Percentiles rank a stretch among this genome's conserved stretches.
phyloP scores from a whole-genome alignment of 768 basidiomycete species.

The Panaeolus cyanescens region DNA sequence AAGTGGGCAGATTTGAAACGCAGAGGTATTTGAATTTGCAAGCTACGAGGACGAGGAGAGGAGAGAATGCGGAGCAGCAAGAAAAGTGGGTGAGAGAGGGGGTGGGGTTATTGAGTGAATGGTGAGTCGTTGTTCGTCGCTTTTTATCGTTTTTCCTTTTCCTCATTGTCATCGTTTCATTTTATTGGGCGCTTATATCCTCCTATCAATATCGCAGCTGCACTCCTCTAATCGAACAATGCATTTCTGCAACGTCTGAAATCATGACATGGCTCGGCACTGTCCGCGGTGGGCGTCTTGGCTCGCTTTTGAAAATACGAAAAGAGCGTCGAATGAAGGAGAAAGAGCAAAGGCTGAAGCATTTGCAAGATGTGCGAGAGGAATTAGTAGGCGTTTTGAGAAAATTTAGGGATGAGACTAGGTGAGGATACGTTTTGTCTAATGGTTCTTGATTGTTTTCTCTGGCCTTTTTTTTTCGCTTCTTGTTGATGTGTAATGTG shows the following conservation, averaged over 20 bases:
- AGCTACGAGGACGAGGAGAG: conserved; percentile 38
- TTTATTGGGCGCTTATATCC: neutral
- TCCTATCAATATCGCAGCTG: conserved; percentile 48
- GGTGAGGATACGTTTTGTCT: conserved; percentile 37
- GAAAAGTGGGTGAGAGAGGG: conserved; percentile 43
- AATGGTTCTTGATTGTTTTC: neutral
- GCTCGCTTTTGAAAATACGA: conserved; percentile 34
- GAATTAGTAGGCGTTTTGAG: conserved; percentile 40
- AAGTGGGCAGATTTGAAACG: conserved; percentile 75
- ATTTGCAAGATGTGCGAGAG: conserved; percentile 36
- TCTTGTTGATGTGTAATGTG: neutral
- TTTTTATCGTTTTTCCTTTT: neutral
- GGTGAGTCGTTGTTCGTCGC: conserved; percentile 22
- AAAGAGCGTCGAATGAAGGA: conserved; percentile 30
- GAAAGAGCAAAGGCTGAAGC: conserved; percentile 32
- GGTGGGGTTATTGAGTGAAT: conserved; percentile 46
- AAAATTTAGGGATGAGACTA: conserved; percentile 48
- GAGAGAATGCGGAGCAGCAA: conserved; percentile 41
- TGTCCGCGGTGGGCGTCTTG: conserved; percentile 34
- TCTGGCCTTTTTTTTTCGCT: neutral
- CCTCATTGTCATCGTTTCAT: neutral
- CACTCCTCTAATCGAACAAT: conserved; percentile 48
- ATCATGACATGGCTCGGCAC: conserved; percentile 53
- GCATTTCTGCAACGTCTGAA: conserved; percentile 39
- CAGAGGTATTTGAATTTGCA: conserved; percentile 73